Evolutionary conservation across 768 basidiomycete genomes (phyloP).

Genomic region (Boletus bicolor): DNA sequence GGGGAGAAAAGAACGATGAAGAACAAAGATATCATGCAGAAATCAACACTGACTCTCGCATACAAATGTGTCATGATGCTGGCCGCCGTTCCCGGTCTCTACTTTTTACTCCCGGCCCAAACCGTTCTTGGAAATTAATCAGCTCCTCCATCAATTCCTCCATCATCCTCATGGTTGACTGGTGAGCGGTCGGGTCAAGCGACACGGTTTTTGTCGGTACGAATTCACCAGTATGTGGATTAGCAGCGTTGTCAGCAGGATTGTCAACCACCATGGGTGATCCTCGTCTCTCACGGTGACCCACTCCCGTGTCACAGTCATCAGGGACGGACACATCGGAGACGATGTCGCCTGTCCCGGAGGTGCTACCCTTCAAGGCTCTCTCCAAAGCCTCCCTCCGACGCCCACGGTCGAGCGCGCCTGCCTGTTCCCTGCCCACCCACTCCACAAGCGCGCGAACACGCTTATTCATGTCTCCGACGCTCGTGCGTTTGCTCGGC

Average conservation of each 20-base stretch:
- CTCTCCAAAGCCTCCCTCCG: conserved; percentile 65
- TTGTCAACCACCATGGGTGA: conserved; percentile 37
- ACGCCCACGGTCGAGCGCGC: conserved; percentile 65
- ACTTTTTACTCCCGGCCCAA: conserved; percentile 55
- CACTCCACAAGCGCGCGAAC: conserved; percentile 88
- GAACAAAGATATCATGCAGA: conserved; percentile 15
- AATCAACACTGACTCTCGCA: conserved; percentile 7
- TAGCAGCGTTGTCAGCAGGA: conserved; percentile 8
- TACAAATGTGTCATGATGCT: conserved; percentile 28
- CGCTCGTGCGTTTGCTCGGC: conserved; percentile 91
- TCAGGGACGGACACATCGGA: conserved; percentile 9
- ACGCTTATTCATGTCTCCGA: conserved; percentile 97
- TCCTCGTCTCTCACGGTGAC: conserved; percentile 11
- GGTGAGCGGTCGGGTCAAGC: conserved; percentile 16
- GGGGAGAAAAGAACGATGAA: neutral
- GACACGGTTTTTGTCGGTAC: conserved; percentile 3
- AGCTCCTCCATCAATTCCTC: conserved; percentile 90
- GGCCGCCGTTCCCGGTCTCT: conserved; percentile 53
- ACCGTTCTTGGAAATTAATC: conserved; percentile 84
- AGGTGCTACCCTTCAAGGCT: conserved; percentile 34
- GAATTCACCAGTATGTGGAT: conserved; percentile 15
- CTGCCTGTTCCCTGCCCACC: conserved; percentile 87
- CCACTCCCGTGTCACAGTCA: conserved; percentile 15
- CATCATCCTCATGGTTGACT: conserved; percentile 75
- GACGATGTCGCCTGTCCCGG: conserved; percentile 9